These are phyloP conservation scores for Myxozyma udenii DNA, from an alignment of 805 yeast genomes.

Conservation along the genomic window DNA sequence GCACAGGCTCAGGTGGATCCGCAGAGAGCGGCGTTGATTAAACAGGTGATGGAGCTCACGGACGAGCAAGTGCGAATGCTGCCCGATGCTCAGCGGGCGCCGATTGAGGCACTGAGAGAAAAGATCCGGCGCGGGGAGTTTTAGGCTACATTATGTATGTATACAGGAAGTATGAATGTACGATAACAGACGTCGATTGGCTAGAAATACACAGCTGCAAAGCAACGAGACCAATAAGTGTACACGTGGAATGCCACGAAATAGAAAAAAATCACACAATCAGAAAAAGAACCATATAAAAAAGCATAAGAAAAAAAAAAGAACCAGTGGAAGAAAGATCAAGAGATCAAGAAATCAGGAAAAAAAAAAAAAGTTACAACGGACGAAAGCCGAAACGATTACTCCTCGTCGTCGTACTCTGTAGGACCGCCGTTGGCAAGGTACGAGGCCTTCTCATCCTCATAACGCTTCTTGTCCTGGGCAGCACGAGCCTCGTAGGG, in stretches of 20 bases:
- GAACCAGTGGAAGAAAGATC: background rate
- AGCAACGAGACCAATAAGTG: background rate
- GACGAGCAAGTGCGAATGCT: constrained; percentile 50
- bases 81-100: constrained; percentile 51
- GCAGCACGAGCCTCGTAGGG: constrained; percentile 94
- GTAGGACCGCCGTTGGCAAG: constrained; percentile 46
- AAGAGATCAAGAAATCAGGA: background rate
- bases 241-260: background rate
- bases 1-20: constrained; percentile 33
- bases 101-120: constrained; percentile 34
- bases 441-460: constrained; percentile 88
- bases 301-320: no score
- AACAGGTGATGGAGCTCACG: constrained; percentile 52
- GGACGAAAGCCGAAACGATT: background rate
- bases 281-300: background rate
- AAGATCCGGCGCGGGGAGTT: constrained; percentile 30
- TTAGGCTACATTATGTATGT: background rate
- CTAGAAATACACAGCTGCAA: background rate
- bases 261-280: background rate
- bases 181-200: background rate
- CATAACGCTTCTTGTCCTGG: constrained; percentile 96
- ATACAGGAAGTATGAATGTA: background rate
- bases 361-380: background rate
- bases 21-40: constrained; percentile 48
- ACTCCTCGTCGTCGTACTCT: constrained; percentile 34